A percentile compares a stretch with the other conserved stretches of the same genome.
phyloP scores from a whole-genome alignment of 2,329 filamentous ascomycete genomes.

The Microdochium bolleyi region DNA sequence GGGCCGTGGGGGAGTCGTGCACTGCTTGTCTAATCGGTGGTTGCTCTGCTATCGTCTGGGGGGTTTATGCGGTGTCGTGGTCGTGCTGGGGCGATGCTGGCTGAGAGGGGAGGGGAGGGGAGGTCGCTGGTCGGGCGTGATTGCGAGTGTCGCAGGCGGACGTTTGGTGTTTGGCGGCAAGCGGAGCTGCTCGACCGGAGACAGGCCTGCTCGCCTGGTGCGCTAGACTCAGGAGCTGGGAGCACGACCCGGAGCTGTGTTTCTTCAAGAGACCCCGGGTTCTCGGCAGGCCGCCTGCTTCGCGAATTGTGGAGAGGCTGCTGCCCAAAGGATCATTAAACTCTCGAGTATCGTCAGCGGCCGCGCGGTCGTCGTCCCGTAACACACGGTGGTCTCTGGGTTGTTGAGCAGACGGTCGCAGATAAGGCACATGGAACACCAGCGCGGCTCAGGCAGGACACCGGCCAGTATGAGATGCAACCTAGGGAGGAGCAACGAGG shows the following conservation, averaged over 20 bases:
- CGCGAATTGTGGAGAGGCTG: no score
- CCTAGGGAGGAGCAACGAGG: no score
- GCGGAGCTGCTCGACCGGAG: background rate
- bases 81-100: background rate
- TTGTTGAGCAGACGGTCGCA: no score
- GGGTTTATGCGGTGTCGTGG: background rate
- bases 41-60: background rate
- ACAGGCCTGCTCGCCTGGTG: background rate
- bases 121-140: background rate
- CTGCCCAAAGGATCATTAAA: no score
- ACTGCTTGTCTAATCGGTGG: background rate
- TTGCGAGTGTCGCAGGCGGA: background rate
- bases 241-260: background rate
- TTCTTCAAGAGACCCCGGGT: background rate
- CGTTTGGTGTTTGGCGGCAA: background rate
- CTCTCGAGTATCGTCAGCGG: no score
- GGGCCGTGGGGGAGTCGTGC: slow-evolving; percentile 5
- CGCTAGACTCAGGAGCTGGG: background rate
- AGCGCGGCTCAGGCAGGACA: no score
- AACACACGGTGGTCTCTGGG: no score
- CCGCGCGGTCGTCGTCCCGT: no score
- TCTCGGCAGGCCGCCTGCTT: no score
- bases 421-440: no score
- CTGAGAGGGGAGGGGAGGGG: no score
- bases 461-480: no score